These are phyloP conservation scores for Gloeostereum incarnatum DNA, from an alignment of 768 basidiomycete genomes.

Conservation along the genomic window DNA sequence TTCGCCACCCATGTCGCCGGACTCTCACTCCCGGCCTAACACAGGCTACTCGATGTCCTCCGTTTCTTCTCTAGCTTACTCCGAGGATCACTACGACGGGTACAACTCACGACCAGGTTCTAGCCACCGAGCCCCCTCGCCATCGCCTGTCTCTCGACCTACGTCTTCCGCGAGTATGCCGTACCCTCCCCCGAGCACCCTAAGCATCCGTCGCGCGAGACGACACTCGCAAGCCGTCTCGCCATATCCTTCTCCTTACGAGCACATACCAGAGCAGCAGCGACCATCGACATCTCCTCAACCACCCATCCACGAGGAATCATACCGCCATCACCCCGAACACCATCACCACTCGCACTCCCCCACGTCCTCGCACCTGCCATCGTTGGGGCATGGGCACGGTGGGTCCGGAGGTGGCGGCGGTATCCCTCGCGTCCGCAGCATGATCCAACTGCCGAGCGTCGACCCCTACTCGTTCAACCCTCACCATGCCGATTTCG, in stretches of 20 bases:
- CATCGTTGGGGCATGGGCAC: no score
- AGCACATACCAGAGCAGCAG: conserved; percentile 46
- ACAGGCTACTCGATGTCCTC: conserved; percentile 84
- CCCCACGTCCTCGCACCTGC: no score
- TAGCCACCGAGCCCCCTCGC: conserved; percentile 54
- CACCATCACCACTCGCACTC: conserved; percentile 29
- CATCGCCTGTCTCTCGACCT: conserved; percentile 61
- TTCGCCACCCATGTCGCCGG: conserved; percentile 63
- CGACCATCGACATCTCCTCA: conserved; percentile 68
- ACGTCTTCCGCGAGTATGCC: conserved; percentile 56
- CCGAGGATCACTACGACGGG: conserved; percentile 43
- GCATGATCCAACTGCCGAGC: conserved; percentile 75
- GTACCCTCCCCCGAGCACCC: conserved; percentile 37
- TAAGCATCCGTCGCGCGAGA: conserved; percentile 64
- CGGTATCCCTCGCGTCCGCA: conserved; percentile 64
- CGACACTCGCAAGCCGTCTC: conserved; percentile 84
- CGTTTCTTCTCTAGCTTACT: conserved; percentile 67
- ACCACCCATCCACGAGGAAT: conserved; percentile 28
- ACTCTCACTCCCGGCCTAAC: conserved; percentile 69
- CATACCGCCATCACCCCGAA: conserved; percentile 20
- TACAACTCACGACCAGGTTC: conserved; percentile 72
- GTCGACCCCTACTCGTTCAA: conserved; percentile 61
- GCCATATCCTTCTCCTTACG: conserved; percentile 81
- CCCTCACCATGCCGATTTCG: conserved; percentile 69
- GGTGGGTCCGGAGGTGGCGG: no score